Evolutionary conservation across 2,329 filamentous ascomycete species (phyloP).

Genomic region (Aspergillus phoenicis): DNA sequence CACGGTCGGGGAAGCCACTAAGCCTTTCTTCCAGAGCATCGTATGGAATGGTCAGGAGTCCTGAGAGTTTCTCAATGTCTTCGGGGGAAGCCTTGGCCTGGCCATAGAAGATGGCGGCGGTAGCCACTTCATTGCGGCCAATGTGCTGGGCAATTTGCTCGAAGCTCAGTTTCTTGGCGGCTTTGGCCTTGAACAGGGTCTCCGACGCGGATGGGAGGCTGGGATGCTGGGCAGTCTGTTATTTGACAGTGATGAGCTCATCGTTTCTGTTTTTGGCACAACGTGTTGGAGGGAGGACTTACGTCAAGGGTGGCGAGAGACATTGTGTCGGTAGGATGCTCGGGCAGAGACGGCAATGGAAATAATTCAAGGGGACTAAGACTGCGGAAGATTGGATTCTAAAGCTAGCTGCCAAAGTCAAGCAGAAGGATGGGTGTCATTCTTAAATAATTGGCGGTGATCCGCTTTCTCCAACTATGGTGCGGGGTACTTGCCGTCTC

Average conservation of each 20-base stretch:
- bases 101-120: constrained; percentile 89
- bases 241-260: constrained; percentile 7
- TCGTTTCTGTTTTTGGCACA: background rate
- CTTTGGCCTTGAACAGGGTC: constrained; percentile 80
- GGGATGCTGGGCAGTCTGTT: constrained; percentile 43
- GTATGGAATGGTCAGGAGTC: constrained; percentile 64
- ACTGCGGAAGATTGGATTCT: too few species aligned
- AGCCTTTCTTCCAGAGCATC: constrained; percentile 63
- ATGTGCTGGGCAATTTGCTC: constrained; percentile 74
- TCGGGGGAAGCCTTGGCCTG: constrained; percentile 73
- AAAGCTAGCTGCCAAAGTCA: background rate
- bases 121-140: constrained; percentile 78
- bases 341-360: background rate
- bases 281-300: constrained; percentile 14
- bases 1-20: constrained; percentile 76
- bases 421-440: constrained; percentile 1
- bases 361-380: background rate
- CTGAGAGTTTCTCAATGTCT: constrained; percentile 68
- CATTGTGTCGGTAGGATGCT: constrained; percentile 31
- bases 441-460: constrained; percentile 20
- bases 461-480: constrained; percentile 17
- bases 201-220: constrained; percentile 71
- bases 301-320: constrained; percentile 50
- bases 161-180: constrained; percentile 73
- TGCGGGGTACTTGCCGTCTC: constrained; percentile 16